A percentile compares a stretch with the other conserved stretches of the same genome.
Conservation (phyloP, 768 basidiomycete genomes). For the Leccinellum rugosiceps region DNA sequence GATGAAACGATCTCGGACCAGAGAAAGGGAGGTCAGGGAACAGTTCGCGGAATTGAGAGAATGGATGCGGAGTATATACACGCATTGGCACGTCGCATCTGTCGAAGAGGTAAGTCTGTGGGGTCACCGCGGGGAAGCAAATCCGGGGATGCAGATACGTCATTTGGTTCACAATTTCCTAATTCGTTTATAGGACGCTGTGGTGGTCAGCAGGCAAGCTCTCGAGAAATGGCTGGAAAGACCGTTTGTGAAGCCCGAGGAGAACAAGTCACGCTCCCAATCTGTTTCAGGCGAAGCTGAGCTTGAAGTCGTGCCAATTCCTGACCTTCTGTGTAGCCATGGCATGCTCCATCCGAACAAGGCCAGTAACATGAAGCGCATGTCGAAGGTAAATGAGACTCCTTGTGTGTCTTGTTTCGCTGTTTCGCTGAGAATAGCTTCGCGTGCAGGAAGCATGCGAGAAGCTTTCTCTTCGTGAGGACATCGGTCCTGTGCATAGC, state of each 20-base stretch:
- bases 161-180: conserved; percentile 9
- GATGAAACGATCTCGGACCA: conserved; percentile 25
- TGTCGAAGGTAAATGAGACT: conserved; percentile 45
- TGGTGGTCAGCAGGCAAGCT: conserved; percentile 58
- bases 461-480: conserved; percentile 34
- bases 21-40: conserved; percentile 40
- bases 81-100: conserved; percentile 53
- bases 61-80: conserved; percentile 60
- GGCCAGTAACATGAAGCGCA: conserved; percentile 62
- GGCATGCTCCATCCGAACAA: conserved; percentile 58
- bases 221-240: conserved; percentile 61
- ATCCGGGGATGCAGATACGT: conserved; percentile 7
- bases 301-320: conserved; percentile 28
- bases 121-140: conserved; percentile 2
- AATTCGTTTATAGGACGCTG: conserved; percentile 41
- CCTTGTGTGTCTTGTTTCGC: background rate
- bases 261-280: conserved; percentile 18
- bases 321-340: conserved; percentile 62
- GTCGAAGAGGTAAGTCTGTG: conserved; percentile 43
- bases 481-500: conserved; percentile 47
- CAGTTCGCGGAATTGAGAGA: conserved; percentile 50
- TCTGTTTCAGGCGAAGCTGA: conserved; percentile 15
- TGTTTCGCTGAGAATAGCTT: background rate
- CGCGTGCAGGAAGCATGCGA: conserved; percentile 21
- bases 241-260: conserved; percentile 22